Evolutionary conservation across 495 filamentous ascomycete genomes (phyloP).

Genomic region (Terfezia claveryi): DNA sequence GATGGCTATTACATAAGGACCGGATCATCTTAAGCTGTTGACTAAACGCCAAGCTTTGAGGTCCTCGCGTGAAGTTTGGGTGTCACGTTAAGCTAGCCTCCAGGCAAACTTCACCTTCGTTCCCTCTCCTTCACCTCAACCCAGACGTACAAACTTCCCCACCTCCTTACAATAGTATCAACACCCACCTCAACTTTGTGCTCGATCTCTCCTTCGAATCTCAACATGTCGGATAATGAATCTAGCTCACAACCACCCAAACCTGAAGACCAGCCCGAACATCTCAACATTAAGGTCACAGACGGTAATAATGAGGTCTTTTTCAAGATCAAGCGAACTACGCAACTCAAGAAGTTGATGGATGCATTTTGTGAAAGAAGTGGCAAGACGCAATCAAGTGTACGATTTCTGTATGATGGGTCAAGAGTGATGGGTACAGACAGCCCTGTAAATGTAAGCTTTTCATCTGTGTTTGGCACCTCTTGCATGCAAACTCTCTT

Average conservation of each 20-base stretch:
- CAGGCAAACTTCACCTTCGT: slow-evolving; percentile 2
- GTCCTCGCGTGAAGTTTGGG: too few relatives aligned
- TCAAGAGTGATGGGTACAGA: slow-evolving; percentile 71
- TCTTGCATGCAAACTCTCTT: background rate
- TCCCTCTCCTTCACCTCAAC: slow-evolving; percentile 5
- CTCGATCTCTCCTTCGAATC: background rate
- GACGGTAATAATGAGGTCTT: slow-evolving; percentile 99
- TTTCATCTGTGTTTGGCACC: background rate
- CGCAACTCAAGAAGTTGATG: slow-evolving; percentile 93
- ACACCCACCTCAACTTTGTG: background rate
- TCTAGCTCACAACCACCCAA: slow-evolving; percentile 22
- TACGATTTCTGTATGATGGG: slow-evolving; percentile 92
- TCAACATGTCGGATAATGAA: slow-evolving; percentile 29
- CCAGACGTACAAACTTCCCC: slow-evolving; percentile 5
- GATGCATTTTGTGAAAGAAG: slow-evolving; percentile 95
- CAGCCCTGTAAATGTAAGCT: slow-evolving; percentile 74
- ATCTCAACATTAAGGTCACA: slow-evolving; percentile 99
- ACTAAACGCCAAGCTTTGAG: too few relatives aligned
- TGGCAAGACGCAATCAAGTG: slow-evolving; percentile 62
- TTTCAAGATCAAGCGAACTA: slow-evolving; percentile 99
- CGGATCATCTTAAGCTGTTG: too few relatives aligned
- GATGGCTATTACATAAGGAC: too few relatives aligned
- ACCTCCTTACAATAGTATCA: slow-evolving; percentile 2
- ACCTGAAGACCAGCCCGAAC: slow-evolving; percentile 43
- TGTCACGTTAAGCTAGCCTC: too few relatives aligned